These are phyloP conservation scores for Nemania sp. DNA, from an alignment of 2,329 filamentous ascomycete species.

Conservation along the genomic window DNA sequence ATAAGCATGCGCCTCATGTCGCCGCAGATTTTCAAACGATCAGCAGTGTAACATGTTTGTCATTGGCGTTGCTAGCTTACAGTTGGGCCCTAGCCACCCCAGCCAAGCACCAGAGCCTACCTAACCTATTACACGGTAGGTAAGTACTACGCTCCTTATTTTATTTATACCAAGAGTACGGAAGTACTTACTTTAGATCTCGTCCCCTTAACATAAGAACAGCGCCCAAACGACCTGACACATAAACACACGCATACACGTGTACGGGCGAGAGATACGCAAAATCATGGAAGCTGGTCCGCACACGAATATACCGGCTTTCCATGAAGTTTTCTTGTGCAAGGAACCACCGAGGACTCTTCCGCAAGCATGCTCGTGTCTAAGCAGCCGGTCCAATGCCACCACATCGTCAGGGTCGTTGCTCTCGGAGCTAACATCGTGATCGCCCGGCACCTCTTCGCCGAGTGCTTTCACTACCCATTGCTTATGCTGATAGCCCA, in stretches of 20 bases:
- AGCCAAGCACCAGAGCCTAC: background rate
- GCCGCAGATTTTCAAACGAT: constrained; percentile 16
- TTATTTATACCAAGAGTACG: constrained; percentile 16
- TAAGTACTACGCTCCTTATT: constrained; percentile 3
- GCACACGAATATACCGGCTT: constrained; percentile 1
- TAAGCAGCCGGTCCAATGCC: constrained; percentile 15
- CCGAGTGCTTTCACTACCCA: constrained; percentile 26
- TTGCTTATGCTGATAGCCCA: constrained; percentile 26
- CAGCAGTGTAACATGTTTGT: background rate
- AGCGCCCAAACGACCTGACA: too few species aligned
- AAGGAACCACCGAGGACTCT: constrained; percentile 6
- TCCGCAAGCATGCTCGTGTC: constrained; percentile 14
- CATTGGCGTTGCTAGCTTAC: background rate
- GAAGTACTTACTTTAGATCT: too few species aligned
- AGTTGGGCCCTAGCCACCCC: constrained; percentile 2
- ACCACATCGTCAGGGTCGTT: constrained; percentile 23
- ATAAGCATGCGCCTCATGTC: background rate
- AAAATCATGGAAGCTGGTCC: constrained; percentile 12
- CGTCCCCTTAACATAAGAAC: too few species aligned
- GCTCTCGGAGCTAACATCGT: constrained; percentile 23
- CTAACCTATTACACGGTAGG: constrained; percentile 9
- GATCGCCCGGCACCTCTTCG: constrained; percentile 27
- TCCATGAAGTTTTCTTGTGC: constrained; percentile 10
- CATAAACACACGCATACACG: background rate
- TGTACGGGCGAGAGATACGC: background rate